These are phyloP conservation scores for Aspergillus japonicus DNA, from an alignment of 2,329 filamentous ascomycete species.

Conservation along the genomic window DNA sequence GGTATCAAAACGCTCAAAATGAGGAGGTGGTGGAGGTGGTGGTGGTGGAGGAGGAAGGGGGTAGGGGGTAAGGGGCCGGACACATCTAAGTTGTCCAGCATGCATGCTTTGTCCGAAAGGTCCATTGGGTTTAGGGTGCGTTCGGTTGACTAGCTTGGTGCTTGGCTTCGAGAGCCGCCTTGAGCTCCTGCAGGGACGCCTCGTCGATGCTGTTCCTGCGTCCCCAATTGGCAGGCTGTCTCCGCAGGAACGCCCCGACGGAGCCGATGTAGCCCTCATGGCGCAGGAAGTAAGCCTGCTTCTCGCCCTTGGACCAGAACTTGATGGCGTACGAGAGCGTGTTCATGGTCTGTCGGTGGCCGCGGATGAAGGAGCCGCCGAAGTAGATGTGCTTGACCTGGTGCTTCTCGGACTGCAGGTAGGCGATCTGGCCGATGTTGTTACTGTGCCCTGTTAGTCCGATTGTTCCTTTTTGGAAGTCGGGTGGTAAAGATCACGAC, in stretches of 20 bases:
- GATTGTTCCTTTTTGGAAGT: neutral
- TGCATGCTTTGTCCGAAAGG: conserved; percentile 11
- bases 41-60: too few relatives aligned
- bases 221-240: conserved; percentile 89
- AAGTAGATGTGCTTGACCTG: conserved; percentile 92
- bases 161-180: neutral
- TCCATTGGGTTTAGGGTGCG: neutral
- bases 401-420: conserved; percentile 95
- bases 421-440: conserved; percentile 97
- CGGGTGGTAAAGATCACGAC: conserved; percentile 12
- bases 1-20: conserved; percentile 23
- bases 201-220: conserved; percentile 73
- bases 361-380: conserved; percentile 92
- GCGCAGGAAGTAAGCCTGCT: conserved; percentile 91
- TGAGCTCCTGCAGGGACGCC: conserved; percentile 24
- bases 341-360: conserved; percentile 96
- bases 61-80: conserved; percentile 1
- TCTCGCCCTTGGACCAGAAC: conserved; percentile 92
- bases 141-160: neutral
- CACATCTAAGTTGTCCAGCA: neutral
- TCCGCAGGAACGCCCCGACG: conserved; percentile 89
- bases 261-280: conserved; percentile 95
- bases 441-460: conserved; percentile 59
- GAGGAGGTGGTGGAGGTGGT: neutral
- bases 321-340: conserved; percentile 94